Evolutionary conservation across 2,329 filamentous ascomycete species (phyloP).

Genomic region (Raffaelea albimanens): DNA sequence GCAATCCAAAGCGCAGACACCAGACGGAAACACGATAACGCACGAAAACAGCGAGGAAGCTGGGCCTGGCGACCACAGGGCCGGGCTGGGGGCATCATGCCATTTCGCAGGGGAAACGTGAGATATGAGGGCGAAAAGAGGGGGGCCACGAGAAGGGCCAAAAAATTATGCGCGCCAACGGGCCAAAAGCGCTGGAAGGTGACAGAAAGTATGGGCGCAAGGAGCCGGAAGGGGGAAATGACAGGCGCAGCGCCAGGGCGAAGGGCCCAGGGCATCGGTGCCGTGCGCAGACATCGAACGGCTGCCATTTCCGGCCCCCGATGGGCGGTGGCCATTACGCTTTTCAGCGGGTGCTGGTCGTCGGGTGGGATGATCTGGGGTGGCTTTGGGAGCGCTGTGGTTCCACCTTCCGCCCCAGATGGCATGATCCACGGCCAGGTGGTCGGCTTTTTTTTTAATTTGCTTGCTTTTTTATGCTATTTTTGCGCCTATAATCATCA

Average conservation of each 20-base stretch:
- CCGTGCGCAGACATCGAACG: no score
- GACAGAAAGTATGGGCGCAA: no score
- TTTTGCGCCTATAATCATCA: background rate
- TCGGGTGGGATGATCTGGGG: background rate
- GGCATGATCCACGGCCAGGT: background rate
- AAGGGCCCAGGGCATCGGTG: no score
- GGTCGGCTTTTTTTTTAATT: background rate
- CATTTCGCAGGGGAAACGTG: background rate
- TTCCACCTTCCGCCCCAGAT: background rate
- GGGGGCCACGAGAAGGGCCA: background rate
- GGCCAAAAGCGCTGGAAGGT: background rate
- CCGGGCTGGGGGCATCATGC: constrained; percentile 1
- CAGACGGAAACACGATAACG: background rate
- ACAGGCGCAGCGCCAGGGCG: background rate
- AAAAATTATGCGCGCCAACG: background rate
- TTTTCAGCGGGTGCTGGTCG: background rate
- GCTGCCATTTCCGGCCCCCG: background rate
- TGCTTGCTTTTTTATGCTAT: background rate
- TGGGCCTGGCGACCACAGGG: background rate
- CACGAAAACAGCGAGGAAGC: background rate
- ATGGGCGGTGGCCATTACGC: background rate
- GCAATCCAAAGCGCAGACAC: no score
- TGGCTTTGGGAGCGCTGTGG: background rate
- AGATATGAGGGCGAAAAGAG: background rate
- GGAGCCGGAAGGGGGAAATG: background rate